Conservation (phyloP, 2,329 filamentous ascomycete species). For the Beauveria sp. region DNA sequence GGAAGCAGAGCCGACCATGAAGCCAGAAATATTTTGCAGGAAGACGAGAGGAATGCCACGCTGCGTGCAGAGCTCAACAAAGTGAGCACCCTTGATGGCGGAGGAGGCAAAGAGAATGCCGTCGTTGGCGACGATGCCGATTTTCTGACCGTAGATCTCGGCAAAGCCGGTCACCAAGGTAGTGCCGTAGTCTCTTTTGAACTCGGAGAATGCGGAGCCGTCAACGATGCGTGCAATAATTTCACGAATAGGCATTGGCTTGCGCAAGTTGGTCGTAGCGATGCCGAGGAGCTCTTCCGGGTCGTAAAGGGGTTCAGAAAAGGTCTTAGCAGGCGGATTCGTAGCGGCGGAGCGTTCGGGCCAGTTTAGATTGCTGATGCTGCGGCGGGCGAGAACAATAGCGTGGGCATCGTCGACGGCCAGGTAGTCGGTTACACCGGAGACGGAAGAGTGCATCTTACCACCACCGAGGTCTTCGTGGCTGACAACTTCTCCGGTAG, state of each 20-base stretch:
- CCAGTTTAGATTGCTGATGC: slow-evolving; percentile 85
- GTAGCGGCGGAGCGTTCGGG: slow-evolving; percentile 42
- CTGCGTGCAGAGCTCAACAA: slow-evolving; percentile 89
- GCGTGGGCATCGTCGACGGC: slow-evolving; percentile 93
- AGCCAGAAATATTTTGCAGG: slow-evolving; percentile 92
- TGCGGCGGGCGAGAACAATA: slow-evolving; percentile 74
- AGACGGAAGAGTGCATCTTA: slow-evolving; percentile 80
- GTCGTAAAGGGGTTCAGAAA: slow-evolving; percentile 72
- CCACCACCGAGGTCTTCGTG: slow-evolving; percentile 89
- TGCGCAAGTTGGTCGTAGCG: slow-evolving; percentile 80
- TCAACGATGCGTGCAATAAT: slow-evolving; percentile 91
- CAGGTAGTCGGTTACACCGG: slow-evolving; percentile 90
- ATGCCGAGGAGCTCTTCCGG: slow-evolving; percentile 78
- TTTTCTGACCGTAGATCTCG: slow-evolving; percentile 77
- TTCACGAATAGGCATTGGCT: slow-evolving; percentile 78
- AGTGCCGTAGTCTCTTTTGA: slow-evolving; percentile 84
- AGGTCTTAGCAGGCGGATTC: slow-evolving; percentile 33
- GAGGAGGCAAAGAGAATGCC: slow-evolving; percentile 89
- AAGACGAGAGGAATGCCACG: slow-evolving; percentile 86
- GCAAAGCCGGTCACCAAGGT: slow-evolving; percentile 92
- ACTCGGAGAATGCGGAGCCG: slow-evolving; percentile 82
- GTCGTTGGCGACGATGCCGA: slow-evolving; percentile 93
- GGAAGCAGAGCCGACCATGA: slow-evolving; percentile 93
- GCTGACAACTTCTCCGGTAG: slow-evolving; percentile 85
- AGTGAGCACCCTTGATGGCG: slow-evolving; percentile 89